Conservation (phyloP, 2,329 filamentous ascomycete genomes). For the Microdochium nivale region DNA sequence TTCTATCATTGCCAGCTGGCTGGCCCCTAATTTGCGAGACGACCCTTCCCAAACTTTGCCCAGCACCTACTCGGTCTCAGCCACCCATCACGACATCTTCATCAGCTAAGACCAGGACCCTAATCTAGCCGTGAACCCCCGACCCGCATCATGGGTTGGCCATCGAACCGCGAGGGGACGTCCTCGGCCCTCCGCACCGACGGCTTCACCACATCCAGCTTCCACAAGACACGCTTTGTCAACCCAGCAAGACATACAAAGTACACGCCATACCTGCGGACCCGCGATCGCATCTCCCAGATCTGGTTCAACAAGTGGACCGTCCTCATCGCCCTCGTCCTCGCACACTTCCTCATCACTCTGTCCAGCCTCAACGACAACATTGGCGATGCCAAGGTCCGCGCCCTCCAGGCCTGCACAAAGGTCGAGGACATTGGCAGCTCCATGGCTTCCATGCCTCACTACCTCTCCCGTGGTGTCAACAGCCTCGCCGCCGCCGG, state of each 20-base stretch:
- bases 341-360: conserved; percentile 72
- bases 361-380: conserved; percentile 64
- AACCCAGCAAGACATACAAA: not conserved
- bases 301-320: conserved; percentile 99
- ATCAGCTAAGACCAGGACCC: not conserved
- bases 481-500: conserved; percentile 76
- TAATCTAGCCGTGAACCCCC: not conserved
- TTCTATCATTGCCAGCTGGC: not conserved
- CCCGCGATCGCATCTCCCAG: conserved; percentile 84
- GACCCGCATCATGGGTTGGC: not conserved
- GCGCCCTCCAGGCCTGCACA: conserved; percentile 83
- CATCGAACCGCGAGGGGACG: not conserved
- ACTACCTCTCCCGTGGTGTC: conserved; percentile 83
- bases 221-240: not conserved
- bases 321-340: conserved; percentile 74
- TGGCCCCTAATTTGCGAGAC: not conserved
- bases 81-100: not conserved
- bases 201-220: not conserved
- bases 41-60: not conserved
- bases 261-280: conserved; percentile 79
- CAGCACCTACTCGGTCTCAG: not conserved
- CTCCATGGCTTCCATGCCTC: conserved; percentile 95
- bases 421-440: conserved; percentile 90
- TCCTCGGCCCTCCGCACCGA: not conserved
- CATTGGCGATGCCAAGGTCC: conserved; percentile 64